Conservation (phyloP, 225 moss, liverwort and hornwort species). For the Rhytidiadelphus loreus region DNA sequence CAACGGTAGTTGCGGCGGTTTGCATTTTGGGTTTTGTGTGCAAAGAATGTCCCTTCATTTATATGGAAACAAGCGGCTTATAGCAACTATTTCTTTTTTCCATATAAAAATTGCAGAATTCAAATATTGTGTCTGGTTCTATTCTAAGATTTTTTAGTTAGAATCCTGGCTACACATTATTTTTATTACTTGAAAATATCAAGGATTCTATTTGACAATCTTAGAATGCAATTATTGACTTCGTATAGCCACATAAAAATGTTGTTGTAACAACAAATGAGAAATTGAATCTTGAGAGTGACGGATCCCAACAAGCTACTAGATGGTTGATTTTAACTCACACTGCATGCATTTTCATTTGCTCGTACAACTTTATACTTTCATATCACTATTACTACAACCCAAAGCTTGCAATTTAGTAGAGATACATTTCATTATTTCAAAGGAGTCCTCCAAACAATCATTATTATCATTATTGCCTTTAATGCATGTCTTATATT, state of each 20-base stretch:
- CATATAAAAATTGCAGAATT: not conserved
- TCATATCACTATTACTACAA: not conserved
- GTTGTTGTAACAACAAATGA: not conserved
- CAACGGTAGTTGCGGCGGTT: accelerated
- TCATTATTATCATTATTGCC: not conserved
- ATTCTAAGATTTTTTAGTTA: too few relatives aligned
- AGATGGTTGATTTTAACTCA: not conserved
- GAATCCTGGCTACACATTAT: not conserved
- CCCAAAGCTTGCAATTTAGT: not conserved
- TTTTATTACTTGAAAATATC: not conserved
- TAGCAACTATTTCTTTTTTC: too few relatives aligned
- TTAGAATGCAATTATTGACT: too few relatives aligned
- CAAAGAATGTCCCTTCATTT: not conserved
- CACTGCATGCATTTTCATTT: not conserved
- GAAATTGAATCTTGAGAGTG: not conserved
- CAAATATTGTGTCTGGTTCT: not conserved
- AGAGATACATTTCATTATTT: not conserved
- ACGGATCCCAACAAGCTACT: too few relatives aligned
- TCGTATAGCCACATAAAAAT: accelerated
- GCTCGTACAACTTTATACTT: accelerated
- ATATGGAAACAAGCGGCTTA: accelerated
- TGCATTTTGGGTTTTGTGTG: too few relatives aligned
- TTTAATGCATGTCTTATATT: too few relatives aligned
- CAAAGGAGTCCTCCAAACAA: accelerated
- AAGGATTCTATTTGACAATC: too few relatives aligned